A percentile compares a stretch with the other conserved stretches of the same genome.
These are phyloP conservation scores for Calycina herbarum DNA, from an alignment of 2,329 filamentous ascomycete genomes.

Conservation along the genomic window DNA sequence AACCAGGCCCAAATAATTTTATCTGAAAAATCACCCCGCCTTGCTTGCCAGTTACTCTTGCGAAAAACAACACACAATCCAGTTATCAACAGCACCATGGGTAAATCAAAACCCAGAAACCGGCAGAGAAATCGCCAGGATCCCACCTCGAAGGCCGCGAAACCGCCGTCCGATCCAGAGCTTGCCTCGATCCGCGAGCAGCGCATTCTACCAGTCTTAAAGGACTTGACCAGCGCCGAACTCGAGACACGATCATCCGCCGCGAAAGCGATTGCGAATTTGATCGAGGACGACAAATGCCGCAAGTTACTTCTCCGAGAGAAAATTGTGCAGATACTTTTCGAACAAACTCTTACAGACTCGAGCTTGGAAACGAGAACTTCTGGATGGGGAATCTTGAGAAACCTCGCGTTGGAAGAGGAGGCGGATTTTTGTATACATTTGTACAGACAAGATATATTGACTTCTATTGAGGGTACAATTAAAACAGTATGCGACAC, in stretches of 20 bases:
- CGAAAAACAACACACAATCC: not conserved
- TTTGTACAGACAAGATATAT: constrained; percentile 59
- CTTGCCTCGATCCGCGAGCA: constrained; percentile 62
- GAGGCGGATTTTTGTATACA: constrained; percentile 67
- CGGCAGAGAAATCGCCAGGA: constrained; percentile 52
- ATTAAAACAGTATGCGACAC: constrained; percentile 48
- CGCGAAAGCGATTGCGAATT: constrained; percentile 59
- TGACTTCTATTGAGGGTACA: constrained; percentile 61
- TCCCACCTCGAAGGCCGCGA: constrained; percentile 57
- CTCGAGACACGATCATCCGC: constrained; percentile 59
- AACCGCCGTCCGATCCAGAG: constrained; percentile 63
- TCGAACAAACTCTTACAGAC: constrained; percentile 65
- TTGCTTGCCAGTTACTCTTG: not conserved
- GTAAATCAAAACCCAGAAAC: constrained; percentile 56
- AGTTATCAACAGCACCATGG: constrained; percentile 45
- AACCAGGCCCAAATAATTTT: not conserved
- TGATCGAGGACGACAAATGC: constrained; percentile 61
- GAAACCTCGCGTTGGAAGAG: constrained; percentile 61
- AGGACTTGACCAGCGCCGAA: constrained; percentile 59
- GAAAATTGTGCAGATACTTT: constrained; percentile 62
- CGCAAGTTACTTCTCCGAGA: constrained; percentile 66
- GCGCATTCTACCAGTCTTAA: constrained; percentile 63
- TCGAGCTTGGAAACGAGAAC: constrained; percentile 61
- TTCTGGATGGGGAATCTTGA: constrained; percentile 67
- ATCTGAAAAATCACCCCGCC: constrained; percentile 10